Evolutionary conservation across 306 rosid genomes (phyloP).

Genomic region (Lathyrus oleraceus): DNA sequence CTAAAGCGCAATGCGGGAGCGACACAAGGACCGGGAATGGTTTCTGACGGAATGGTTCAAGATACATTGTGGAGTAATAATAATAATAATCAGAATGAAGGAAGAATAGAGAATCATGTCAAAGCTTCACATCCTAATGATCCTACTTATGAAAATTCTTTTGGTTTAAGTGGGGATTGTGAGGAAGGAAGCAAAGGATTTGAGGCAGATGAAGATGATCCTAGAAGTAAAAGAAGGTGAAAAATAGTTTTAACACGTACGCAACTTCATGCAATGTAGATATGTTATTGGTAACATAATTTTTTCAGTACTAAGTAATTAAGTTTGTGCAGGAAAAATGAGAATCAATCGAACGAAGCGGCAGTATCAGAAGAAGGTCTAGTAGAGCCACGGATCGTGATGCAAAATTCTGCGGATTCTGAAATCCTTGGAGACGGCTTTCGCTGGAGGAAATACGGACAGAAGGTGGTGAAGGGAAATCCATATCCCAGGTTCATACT

Average conservation of each 20-base stretch:
- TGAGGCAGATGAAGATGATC: constrained; percentile 58
- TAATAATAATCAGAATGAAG: constrained; percentile 53
- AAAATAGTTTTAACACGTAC: not conserved
- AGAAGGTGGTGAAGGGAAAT: constrained; percentile 93
- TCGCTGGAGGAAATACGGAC: constrained; percentile 99
- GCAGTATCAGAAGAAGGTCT: constrained; percentile 54
- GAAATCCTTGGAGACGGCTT: constrained; percentile 75
- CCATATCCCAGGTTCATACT: constrained; percentile 73
- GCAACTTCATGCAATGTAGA: not conserved
- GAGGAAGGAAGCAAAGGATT: constrained; percentile 68
- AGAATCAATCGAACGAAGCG: constrained; percentile 59
- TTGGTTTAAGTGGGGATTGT: constrained; percentile 67
- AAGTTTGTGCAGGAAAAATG: constrained; percentile 54
- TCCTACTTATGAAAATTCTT: constrained; percentile 54
- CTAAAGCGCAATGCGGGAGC: constrained; percentile 58
- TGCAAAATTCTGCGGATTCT: constrained; percentile 61
- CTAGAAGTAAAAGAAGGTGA: constrained; percentile 72
- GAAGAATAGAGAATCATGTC: constrained; percentile 53
- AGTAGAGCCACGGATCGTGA: constrained; percentile 57
- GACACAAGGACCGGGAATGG: constrained; percentile 55
- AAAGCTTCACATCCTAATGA: constrained; percentile 42
- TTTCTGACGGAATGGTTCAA: constrained; percentile 54
- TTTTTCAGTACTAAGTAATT: not conserved
- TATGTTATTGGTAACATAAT: not conserved
- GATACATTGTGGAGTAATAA: constrained; percentile 47